Percentiles rank a stretch among this genome's conserved stretches.
Evolutionary conservation across 2,329 filamentous ascomycete species (phyloP).

Genomic region (Colletotrichum sp.): DNA sequence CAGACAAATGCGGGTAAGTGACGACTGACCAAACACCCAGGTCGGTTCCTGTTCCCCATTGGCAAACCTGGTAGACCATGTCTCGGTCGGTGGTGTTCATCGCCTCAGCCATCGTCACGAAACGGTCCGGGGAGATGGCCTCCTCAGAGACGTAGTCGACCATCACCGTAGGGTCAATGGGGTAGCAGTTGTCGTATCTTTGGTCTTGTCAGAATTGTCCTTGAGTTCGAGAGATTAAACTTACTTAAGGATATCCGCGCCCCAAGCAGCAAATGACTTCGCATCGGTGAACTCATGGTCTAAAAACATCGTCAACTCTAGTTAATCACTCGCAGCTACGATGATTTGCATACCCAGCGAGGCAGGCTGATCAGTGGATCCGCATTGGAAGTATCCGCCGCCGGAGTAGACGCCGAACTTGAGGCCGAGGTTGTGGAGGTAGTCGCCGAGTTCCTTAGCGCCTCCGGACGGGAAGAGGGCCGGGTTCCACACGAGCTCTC

Average conservation of each 20-base stretch:
- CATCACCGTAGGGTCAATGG: slow-evolving; percentile 44
- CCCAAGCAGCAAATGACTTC: slow-evolving; percentile 45
- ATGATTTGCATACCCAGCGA: slow-evolving; percentile 39
- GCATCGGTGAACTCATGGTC: slow-evolving; percentile 47
- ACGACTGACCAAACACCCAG: slow-evolving; percentile 46
- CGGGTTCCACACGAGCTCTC: slow-evolving; percentile 54
- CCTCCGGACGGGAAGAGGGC: slow-evolving; percentile 56
- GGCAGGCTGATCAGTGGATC: slow-evolving; percentile 45
- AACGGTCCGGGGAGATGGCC: slow-evolving; percentile 43
- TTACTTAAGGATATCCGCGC: slow-evolving; percentile 58
- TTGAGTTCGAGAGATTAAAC: neutral
- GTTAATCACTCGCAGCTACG: too few species aligned
- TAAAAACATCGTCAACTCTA: slow-evolving; percentile 7
- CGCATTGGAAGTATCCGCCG: slow-evolving; percentile 48
- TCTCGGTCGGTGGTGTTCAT: slow-evolving; percentile 42
- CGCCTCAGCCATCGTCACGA: slow-evolving; percentile 50
- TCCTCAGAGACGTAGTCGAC: slow-evolving; percentile 44
- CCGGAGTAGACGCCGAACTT: slow-evolving; percentile 62
- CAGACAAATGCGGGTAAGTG: too few species aligned
- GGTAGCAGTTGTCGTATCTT: slow-evolving; percentile 56
- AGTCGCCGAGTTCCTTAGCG: slow-evolving; percentile 49
- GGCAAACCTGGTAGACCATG: slow-evolving; percentile 55
- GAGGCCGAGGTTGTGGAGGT: slow-evolving; percentile 51
- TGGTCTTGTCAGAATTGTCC: rapidly evolving
- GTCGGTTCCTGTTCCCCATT: slow-evolving; percentile 56